Conservation (phyloP, 2,329 filamentous ascomycete species). For the Arthrinium puccinioides region DNA sequence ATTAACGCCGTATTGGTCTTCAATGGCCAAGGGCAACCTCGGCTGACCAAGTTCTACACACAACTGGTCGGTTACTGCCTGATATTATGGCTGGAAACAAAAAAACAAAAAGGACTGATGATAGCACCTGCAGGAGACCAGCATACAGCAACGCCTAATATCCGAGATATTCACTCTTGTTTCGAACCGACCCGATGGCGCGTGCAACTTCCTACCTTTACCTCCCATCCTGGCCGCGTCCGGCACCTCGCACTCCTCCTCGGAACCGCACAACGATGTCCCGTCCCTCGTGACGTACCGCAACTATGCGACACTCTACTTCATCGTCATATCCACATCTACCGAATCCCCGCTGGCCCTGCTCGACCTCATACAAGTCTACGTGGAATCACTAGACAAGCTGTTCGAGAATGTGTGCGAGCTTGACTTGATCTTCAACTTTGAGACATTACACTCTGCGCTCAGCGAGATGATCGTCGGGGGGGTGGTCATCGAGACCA, state of each 20-base stretch:
- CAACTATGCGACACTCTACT: conserved; percentile 96
- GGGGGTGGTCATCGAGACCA: conserved; percentile 90
- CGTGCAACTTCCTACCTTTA: conserved; percentile 92
- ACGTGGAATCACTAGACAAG: conserved; percentile 89
- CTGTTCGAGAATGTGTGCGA: conserved; percentile 99
- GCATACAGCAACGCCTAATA: conserved; percentile 93
- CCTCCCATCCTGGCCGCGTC: conserved; percentile 58
- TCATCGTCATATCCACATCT: conserved; percentile 94
- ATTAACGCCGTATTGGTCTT: conserved; percentile 99
- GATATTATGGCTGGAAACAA: not conserved
- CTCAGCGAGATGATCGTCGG: conserved; percentile 93
- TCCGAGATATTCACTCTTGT: conserved; percentile 97
- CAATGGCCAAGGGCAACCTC: conserved; percentile 94
- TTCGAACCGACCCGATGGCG: conserved; percentile 80
- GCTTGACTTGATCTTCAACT: conserved; percentile 97
- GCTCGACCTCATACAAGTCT: conserved; percentile 96
- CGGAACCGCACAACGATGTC: conserved; percentile 73
- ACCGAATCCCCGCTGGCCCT: conserved; percentile 93
- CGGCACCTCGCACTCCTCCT: conserved; percentile 55
- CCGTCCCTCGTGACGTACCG: conserved; percentile 96
- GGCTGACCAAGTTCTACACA: conserved; percentile 97
- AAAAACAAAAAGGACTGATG: not conserved
- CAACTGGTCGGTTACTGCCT: conserved; percentile 60
- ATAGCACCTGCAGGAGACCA: conserved; percentile 66
- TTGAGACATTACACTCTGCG: conserved; percentile 89